Evolutionary conservation across 1,284 basidiomycete genomes (phyloP).

Genomic region (Malassezia slooffiae): DNA sequence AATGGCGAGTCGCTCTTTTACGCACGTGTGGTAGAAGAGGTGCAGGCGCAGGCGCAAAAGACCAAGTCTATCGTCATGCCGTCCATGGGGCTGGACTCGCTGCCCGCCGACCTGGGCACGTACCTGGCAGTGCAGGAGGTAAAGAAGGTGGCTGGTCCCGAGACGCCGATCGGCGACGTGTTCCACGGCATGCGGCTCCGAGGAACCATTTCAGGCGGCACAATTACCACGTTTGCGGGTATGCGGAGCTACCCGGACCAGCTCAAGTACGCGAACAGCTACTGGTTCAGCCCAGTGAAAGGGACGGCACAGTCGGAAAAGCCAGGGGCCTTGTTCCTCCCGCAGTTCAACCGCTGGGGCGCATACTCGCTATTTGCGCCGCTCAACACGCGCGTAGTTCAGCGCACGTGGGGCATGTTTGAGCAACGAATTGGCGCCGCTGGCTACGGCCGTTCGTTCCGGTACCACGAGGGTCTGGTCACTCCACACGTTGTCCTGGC

Average conservation of each 20-base stretch:
- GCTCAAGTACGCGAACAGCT: constrained; percentile 56
- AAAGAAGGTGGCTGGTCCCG: constrained; percentile 48
- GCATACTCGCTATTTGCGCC: constrained; percentile 57
- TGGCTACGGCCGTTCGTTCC: constrained; percentile 52
- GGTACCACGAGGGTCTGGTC: constrained; percentile 62
- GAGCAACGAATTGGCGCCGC: constrained; percentile 46
- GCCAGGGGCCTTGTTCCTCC: constrained; percentile 52
- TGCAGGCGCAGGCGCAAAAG: constrained; percentile 58
- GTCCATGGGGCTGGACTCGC: constrained; percentile 61
- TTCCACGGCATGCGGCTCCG: constrained; percentile 48
- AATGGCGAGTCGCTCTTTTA: constrained; percentile 52
- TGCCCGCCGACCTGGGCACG: constrained; percentile 53
- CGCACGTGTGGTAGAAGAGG: constrained; percentile 52
- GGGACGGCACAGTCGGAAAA: constrained; percentile 46
- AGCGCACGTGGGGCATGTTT: constrained; percentile 66
- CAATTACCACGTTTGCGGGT: constrained; percentile 54
- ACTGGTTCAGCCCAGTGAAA: constrained; percentile 14
- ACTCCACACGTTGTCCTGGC: constrained; percentile 36
- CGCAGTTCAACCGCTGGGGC: constrained; percentile 52
- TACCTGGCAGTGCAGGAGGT: constrained; percentile 54
- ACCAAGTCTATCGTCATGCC: constrained; percentile 61
- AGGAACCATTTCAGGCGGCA: constrained; percentile 61
- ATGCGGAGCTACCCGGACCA: constrained; percentile 50
- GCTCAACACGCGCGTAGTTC: constrained; percentile 59
- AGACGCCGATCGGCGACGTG: constrained; percentile 15